Conservation (phyloP, 805 yeast species). For the Metschnikowia amazonensis region DNA sequence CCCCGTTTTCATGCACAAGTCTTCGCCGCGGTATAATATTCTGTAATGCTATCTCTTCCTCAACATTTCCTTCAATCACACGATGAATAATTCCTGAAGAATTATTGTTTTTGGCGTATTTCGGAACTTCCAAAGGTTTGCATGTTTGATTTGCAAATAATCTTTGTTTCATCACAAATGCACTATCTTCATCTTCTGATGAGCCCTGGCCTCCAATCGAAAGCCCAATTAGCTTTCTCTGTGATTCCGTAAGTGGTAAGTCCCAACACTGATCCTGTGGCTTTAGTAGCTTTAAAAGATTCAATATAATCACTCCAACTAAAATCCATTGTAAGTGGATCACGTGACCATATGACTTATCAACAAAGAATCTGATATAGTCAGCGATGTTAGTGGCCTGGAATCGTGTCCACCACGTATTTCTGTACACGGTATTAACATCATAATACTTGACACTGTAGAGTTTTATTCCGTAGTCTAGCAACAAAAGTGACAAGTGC, state of each 20-base stretch:
- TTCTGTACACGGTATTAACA: conserved; percentile 10
- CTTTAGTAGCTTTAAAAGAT: conserved; percentile 29
- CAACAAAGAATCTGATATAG: neutral
- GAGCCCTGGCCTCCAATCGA: conserved; percentile 6
- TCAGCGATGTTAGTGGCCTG: neutral
- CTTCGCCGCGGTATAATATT: conserved; percentile 8
- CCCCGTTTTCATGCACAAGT: conserved; percentile 2
- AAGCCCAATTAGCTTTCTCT: conserved; percentile 46
- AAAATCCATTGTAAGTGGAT: conserved; percentile 18
- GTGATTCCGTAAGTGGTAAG: conserved; percentile 45
- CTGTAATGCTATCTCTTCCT: conserved; percentile 10
- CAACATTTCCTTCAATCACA: neutral
- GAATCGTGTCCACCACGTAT: conserved; percentile 7
- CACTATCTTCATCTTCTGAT: conserved; percentile 15
- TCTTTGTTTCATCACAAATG: conserved; percentile 23
- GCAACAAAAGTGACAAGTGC: conserved; percentile 20
- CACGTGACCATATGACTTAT: conserved; percentile 1
- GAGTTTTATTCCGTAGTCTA: conserved; percentile 9
- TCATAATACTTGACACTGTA: conserved; percentile 10
- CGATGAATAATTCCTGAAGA: conserved; percentile 8
- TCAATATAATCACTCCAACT: conserved; percentile 24
- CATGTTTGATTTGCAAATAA: conserved; percentile 17
- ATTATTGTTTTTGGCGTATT: conserved; percentile 17
- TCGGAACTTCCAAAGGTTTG: conserved; percentile 18
- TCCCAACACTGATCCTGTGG: conserved; percentile 50